phyloP scores from a whole-genome alignment of 129 eudicot species.

The Chrysanthemum lavandulifolium region DNA sequence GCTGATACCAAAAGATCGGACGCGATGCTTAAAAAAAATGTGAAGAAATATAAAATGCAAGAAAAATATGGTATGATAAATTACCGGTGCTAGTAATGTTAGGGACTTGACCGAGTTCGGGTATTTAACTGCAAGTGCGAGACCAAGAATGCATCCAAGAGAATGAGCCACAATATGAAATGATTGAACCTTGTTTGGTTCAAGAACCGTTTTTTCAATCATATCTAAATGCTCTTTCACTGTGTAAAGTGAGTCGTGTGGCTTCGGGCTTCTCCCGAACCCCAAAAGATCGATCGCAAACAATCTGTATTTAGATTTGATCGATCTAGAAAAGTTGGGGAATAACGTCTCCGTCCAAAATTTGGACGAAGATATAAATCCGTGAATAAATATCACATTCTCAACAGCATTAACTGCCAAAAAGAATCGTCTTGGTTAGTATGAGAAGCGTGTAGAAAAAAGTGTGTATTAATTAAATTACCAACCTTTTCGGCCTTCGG shows the following conservation, averaged over 20 bases:
- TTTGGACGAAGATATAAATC: conserved; percentile 81
- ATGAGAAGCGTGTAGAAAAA: not conserved
- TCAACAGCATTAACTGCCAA: conserved; percentile 56
- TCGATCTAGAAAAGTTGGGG: conserved; percentile 63
- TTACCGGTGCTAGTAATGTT: conserved; percentile 88
- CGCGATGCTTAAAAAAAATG: no score
- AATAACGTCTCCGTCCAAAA: conserved; percentile 85
- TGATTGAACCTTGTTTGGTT: conserved; percentile 59
- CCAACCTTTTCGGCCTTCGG: conserved; percentile 61
- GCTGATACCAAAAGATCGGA: conserved; percentile 35
- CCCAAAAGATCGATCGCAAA: conserved; percentile 87
- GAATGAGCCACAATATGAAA: conserved; percentile 98
- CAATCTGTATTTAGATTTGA: conserved; percentile 69
- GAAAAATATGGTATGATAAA: no score
- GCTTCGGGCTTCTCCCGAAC: conserved; percentile 91
- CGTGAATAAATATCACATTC: conserved; percentile 87
- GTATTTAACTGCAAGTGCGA: conserved; percentile 80
- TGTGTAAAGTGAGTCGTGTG: conserved; percentile 76
- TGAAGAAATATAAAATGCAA: no score
- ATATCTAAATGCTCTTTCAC: conserved; percentile 85
- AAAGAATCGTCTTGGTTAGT: not conserved
- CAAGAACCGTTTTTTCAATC: conserved; percentile 75
- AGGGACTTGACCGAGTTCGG: conserved; percentile 75
- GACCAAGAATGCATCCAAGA: conserved; percentile 78
- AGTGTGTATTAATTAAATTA: not conserved